Base-by-base conservation (phyloP, 306 rosid genomes). In the Delonix regia region DNA sequence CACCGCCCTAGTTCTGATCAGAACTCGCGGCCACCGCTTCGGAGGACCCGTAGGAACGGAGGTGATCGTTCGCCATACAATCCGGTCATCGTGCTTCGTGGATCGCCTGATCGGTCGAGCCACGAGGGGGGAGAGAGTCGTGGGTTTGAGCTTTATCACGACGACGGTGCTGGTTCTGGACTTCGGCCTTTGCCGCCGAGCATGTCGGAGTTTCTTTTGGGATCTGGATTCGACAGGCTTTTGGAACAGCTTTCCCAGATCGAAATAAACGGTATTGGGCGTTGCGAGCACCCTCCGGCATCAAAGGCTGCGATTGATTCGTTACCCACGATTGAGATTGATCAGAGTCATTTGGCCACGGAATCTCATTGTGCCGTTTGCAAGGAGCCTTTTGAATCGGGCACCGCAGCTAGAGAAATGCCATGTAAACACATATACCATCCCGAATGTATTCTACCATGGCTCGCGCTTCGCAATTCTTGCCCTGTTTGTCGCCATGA, bases 401-500 rank as follows among this genome's bases (percentile, higher is more conserved):
- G 85, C 0, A 65, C 69, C 0, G 80, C 82, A 7, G 98, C 86
- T 33, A 80, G 89, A 18, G 96, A 94, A 61, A 86, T 92, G 97
- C 98, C 98, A 16, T 94, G 98, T 47, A 86, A 88, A 78, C 98
- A 94, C 18, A 87, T 92, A 47, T 92, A 90, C 62, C 98, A 94
- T 76, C 72, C 86, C 5, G 97, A 92, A 0, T 94, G 98, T 10
- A 94, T 94, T 2, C 82, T 90, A 1, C 98, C 98, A 6, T 92
- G 98, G 97, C 94, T 92, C 7, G 83, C 88, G 1, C 83, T 91
- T 75, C 91, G 86, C 22, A 94, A 92, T 69, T 94, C 97, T 3
- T 94, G 98, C 45, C 98, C 98, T 0, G 98, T 92, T 47, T 94
- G 98, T 75, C 93, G 98, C 10, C 90, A 86, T 16, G 93, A 92